Evolutionary conservation across 2,329 filamentous ascomycete species (phyloP), one percentile per base, ranked within the genome.

Genomic region (Fusarium siculi): DNA sequence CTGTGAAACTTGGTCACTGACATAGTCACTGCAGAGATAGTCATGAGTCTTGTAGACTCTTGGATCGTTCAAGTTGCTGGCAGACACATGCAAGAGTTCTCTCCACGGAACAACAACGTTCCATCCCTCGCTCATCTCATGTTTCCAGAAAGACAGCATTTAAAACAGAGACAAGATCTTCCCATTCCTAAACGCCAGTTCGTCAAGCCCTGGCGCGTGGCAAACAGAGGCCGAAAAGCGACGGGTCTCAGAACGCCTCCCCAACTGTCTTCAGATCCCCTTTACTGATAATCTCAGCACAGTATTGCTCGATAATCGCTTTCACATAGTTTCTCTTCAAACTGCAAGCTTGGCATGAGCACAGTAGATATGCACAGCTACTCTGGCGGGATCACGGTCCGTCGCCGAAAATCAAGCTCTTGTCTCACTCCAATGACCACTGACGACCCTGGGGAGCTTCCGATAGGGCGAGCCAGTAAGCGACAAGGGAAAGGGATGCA

Each of bases 101-200:
- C 57, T 50, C 19, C 34, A 25, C 70, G 34, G 57, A 30, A 50
- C 42, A 55, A 68, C 62, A 60, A 55, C 70, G 70, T 74, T 53
- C 57, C 70, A 73, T 71, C 37, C 53, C 42, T 67, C 37, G 50
- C 30, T 23, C 37, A 36, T 60, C 30, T 34, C 37, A 40, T 60
- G 70, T 63, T 73, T 73, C 62, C 59, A 73, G 70, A 73, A 73
- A 63, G 49, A 74, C 66, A 39, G 50, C 21, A 44, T 16, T 18
- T 19, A 18, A 52, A 55, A 52, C 59, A 56, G 30, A 73, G 58
- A 73, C 70, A 73, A 50, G 70, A 73, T 73, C 66, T 70, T 39
- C 66, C 21, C 70, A 73, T 73, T 70, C 70, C 70, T 67, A 16
- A 43, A 56, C 49, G 70, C 52, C 55, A 46, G 28, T 61, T 57